A percentile compares a stretch with the other conserved stretches of the same genome.
These are phyloP conservation scores for Ilex paraguariensis DNA, from an alignment of 305 asterid genomes.

Conservation along the genomic window DNA sequence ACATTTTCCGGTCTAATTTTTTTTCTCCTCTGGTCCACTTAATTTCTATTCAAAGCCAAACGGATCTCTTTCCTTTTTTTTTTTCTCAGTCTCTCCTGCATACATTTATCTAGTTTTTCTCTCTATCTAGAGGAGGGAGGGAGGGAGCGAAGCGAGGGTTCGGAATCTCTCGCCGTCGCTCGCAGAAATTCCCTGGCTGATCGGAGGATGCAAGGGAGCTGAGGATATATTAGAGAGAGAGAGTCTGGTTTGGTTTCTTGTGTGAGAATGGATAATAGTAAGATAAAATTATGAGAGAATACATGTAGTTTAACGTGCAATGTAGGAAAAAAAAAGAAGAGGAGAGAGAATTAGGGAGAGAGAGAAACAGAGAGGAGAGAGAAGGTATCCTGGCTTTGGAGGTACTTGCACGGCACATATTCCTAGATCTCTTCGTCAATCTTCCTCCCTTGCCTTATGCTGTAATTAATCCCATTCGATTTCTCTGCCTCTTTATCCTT, in stretches of 20 bases:
- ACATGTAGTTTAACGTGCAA: slow-evolving; percentile 74
- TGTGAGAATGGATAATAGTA: neutral
- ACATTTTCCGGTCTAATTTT: neutral
- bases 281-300: slow-evolving; percentile 3
- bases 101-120: neutral
- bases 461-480: slow-evolving; percentile 62
- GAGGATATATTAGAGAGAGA: slow-evolving; percentile 15
- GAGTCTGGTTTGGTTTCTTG: slow-evolving; percentile 18
- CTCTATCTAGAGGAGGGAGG: neutral
- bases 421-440: slow-evolving; percentile 83
- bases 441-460: slow-evolving; percentile 62
- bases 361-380: slow-evolving; percentile 41
- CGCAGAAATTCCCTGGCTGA: neutral
- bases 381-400: slow-evolving; percentile 63
- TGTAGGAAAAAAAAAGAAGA: slow-evolving; percentile 53
- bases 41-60: neutral
- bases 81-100: neutral
- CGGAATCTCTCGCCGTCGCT: neutral
- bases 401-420: slow-evolving; percentile 88
- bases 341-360: slow-evolving; percentile 15
- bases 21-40: neutral
- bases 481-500: slow-evolving; percentile 9
- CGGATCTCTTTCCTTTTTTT: neutral
- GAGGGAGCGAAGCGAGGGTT: neutral
- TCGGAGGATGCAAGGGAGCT: neutral